phyloP scores from a whole-genome alignment of 805 yeast species.

The Candida alai region DNA sequence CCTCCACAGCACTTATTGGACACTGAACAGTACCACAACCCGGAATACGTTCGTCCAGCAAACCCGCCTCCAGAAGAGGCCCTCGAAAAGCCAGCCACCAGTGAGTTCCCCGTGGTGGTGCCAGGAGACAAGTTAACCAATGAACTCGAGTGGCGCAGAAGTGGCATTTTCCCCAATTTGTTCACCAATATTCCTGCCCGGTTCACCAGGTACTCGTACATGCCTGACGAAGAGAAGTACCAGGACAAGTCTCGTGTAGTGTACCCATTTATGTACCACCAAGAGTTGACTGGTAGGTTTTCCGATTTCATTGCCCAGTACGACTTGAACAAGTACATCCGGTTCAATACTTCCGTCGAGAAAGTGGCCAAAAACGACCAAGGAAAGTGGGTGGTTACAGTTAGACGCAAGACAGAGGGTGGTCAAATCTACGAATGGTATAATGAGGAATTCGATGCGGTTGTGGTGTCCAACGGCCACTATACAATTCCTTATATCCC shows the following conservation, averaged over 20 bases:
- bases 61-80: conserved; percentile 13
- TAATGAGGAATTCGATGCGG: conserved; percentile 51
- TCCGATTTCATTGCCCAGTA: conserved; percentile 23
- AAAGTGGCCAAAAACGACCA: conserved; percentile 23
- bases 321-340: conserved; percentile 25
- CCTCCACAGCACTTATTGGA: conserved; percentile 31
- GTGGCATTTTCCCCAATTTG: conserved; percentile 35
- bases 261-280: conserved; percentile 36
- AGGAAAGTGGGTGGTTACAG: conserved; percentile 38
- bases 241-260: conserved; percentile 19
- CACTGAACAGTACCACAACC: conserved; percentile 28
- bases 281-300: conserved; percentile 28
- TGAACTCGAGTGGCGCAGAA: conserved; percentile 34
- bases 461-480: conserved; percentile 62
- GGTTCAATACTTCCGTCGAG: conserved; percentile 40
- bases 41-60: conserved; percentile 25
- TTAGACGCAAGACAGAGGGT: conserved; percentile 12
- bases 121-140: conserved; percentile 8
- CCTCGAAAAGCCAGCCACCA: conserved; percentile 16
- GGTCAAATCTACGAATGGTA: conserved; percentile 35
- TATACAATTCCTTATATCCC: conserved; percentile 63
- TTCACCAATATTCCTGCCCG: conserved; percentile 41
- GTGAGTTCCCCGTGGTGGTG: conserved; percentile 14
- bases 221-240: conserved; percentile 20
- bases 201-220: conserved; percentile 36